Conservation (phyloP, 345 rosid species). For the Orychophragmus violaceus region DNA sequence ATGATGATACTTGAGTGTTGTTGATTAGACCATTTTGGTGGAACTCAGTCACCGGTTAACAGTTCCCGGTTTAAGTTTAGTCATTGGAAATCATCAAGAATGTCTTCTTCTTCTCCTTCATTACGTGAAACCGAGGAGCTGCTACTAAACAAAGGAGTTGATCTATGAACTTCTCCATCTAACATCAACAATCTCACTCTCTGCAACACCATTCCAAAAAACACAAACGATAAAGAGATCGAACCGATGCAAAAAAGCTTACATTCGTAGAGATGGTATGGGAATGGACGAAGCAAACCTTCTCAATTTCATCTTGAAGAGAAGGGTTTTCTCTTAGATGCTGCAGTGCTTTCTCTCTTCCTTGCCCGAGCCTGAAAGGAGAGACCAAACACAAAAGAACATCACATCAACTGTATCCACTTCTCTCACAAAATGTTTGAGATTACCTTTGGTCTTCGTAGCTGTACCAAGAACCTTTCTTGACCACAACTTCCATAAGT, state of each 20-base stretch:
- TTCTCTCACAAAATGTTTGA: not conserved
- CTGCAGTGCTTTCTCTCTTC: constrained; percentile 86
- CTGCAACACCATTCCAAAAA: constrained; percentile 33
- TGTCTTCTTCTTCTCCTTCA: constrained; percentile 42
- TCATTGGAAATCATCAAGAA: constrained; percentile 38
- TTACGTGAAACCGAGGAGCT: constrained; percentile 27
- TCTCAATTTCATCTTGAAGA: constrained; percentile 67
- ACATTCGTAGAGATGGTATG: not conserved
- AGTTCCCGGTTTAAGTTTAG: not conserved
- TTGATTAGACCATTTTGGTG: not conserved
- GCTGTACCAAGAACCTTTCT: constrained; percentile 98
- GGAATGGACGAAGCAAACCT: constrained; percentile 39
- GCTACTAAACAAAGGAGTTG: constrained; percentile 32
- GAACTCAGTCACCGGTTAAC: no score
- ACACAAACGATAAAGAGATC: not conserved
- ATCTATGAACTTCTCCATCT: constrained; percentile 46
- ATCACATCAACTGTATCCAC: not conserved
- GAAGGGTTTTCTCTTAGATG: constrained; percentile 65
- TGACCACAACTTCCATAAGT: constrained; percentile 66
- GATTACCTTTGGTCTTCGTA: constrained; percentile 79
- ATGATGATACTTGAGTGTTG: not conserved
- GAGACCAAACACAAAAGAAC: not conserved
- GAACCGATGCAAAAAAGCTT: not conserved
- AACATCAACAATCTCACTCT: constrained; percentile 49
- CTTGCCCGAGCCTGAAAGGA: constrained; percentile 75